A percentile compares a stretch with the other conserved stretches of the same genome.
Conservation (phyloP, 495 filamentous ascomycete genomes). For the Penicillium pancosmium region DNA sequence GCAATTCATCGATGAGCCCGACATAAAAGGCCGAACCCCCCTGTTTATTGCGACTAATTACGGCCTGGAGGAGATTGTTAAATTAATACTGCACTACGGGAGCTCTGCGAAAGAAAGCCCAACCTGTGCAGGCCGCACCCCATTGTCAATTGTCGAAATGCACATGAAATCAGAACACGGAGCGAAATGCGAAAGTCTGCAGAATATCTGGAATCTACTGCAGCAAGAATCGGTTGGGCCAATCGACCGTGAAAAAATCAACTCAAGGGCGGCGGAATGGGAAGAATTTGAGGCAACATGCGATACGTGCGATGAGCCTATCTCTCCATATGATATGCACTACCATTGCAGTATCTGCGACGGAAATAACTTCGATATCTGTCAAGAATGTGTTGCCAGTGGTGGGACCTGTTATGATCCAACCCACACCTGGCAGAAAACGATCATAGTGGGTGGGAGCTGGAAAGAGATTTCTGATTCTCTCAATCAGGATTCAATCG, state of each 20-base stretch:
- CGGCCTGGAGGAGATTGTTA: conserved; percentile 9
- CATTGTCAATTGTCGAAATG: conserved; percentile 5
- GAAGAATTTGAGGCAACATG: neutral
- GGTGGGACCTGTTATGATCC: conserved; percentile 11
- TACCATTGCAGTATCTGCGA: conserved; percentile 13
- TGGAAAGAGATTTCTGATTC: conserved; percentile 3
- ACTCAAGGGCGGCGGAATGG: neutral
- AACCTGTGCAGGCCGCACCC: conserved; percentile 14
- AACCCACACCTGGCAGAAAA: conserved; percentile 9
- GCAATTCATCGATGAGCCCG: conserved; percentile 10
- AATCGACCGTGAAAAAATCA: neutral
- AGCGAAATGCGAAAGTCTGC: neutral
- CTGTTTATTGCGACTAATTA: conserved; percentile 15
- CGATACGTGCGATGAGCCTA: conserved; percentile 5
- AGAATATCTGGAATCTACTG: neutral
- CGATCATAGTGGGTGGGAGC: neutral
- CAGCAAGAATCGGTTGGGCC: neutral
- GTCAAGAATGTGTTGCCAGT: conserved; percentile 10
- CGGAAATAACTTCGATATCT: conserved; percentile 10
- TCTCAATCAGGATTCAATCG: neutral
- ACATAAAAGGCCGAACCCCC: conserved; percentile 9
- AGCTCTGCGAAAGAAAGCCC: conserved; percentile 6
- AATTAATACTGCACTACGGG: conserved; percentile 8
- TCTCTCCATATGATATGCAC: conserved; percentile 6
- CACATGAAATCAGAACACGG: neutral